A percentile compares a stretch with the other conserved stretches of the same genome.
phyloP scores from a whole-genome alignment of 176 grass and related monocot genomes.

The Oryza meridionalis region DNA sequence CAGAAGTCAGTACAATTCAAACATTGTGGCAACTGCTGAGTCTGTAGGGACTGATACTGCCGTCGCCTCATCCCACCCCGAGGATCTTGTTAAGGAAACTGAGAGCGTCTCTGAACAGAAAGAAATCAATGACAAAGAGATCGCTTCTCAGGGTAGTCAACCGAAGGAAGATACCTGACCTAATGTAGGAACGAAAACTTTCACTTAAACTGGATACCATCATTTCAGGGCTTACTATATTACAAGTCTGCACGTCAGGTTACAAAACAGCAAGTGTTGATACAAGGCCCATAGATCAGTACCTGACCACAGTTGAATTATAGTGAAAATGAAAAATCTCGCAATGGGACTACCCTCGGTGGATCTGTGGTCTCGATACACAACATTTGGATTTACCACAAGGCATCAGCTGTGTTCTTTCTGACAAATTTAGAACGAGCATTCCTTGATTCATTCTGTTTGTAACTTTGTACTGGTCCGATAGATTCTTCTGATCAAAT shows the following conservation, averaged over 20 bases:
- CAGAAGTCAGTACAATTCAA: not conserved
- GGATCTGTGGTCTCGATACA: not conserved
- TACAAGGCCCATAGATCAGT: not conserved
- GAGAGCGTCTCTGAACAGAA: constrained; percentile 31
- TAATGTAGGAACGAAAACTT: not conserved
- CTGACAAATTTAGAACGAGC: not conserved
- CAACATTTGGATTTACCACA: not conserved
- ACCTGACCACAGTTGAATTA: not conserved
- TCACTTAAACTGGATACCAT: not conserved
- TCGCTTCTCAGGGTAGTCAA: constrained; percentile 38
- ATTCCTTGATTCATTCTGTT: constrained; percentile 21
- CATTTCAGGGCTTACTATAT: not conserved
- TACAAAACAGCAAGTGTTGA: not conserved
- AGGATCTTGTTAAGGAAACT: constrained; percentile 16
- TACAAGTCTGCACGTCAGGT: not conserved
- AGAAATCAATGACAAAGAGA: constrained; percentile 44
- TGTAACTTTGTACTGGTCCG: constrained; percentile 25
- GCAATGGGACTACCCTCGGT: not conserved
- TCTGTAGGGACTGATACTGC: constrained; percentile 19
- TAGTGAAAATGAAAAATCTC: not conserved
- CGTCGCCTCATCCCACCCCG: not conserved
- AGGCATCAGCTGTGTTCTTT: not conserved
- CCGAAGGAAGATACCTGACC: constrained; percentile 36
- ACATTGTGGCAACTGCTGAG: constrained; percentile 29
- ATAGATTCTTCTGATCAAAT: constrained; percentile 14